Evolutionary conservation across 2,329 filamentous ascomycete species (phyloP), one percentile per base, ranked within the genome.

Genomic region (Thielaviopsis euricoi): DNA sequence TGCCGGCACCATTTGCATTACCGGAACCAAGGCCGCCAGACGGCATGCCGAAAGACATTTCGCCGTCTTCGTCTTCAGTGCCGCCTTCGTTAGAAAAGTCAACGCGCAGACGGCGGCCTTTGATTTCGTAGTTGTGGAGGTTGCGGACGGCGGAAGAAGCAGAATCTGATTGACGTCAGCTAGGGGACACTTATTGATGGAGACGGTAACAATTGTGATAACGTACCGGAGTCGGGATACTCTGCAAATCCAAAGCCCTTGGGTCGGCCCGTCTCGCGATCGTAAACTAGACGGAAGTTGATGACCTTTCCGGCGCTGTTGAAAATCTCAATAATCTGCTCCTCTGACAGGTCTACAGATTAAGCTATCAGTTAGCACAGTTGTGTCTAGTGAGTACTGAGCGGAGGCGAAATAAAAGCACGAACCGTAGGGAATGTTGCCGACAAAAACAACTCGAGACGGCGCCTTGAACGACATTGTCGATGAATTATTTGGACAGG

Each of bases 211-310:
- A 40, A 40, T 13, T 4, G 37, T 40, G 10, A 13, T 13, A 13
- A 60, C 70, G 40, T 78, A 80, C 95, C 91, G 60, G 87, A 83
- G 67, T 97, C 93, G 58, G 89, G 86, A 67, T 95, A 98, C 69
- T 97, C 91, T 66, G 90, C 87, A 66, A 97, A 98, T 40, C 93
- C 93, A 69, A 95, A 98, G 19, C 93, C 93, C 71, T 96, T 97
- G 0, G 93, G 90, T 58, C 89, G 83, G 49, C 91, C 90, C 2
- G 90, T 96, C 67, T 97, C 91, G 56, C 89, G 86, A 73, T 97
- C 94, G 71, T 95, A 94, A 63, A 97, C 91, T 53, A 97, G 79
- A 56, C 91, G 83, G 69, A 97, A 97, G 68, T 62, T 91, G 60
- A 94, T 77, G 1, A 97, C 91, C 63, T 90, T 87, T 60, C 93